These are phyloP conservation scores for Wickerhamiella occidentalis DNA, from an alignment of 805 yeast genomes.

Conservation along the genomic window DNA sequence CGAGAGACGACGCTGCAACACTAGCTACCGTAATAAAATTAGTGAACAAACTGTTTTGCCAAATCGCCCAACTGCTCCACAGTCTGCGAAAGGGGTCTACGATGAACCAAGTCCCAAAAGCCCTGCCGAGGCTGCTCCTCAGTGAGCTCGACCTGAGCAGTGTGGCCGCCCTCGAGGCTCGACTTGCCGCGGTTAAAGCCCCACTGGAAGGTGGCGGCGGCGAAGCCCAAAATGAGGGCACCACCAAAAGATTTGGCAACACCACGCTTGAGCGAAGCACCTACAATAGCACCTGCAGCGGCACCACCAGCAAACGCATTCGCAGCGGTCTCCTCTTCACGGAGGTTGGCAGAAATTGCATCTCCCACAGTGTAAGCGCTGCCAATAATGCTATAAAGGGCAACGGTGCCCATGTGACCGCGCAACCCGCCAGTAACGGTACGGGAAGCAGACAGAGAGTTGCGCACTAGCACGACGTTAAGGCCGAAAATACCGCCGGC, in stretches of 20 bases:
- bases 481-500: conserved; percentile 37
- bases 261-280: conserved; percentile 26
- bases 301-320: conserved; percentile 42
- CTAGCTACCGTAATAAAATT: conserved; percentile 10
- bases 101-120: conserved; percentile 69
- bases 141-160: conserved; percentile 30
- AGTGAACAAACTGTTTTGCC: conserved; percentile 23
- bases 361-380: conserved; percentile 35
- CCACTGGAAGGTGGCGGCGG: conserved; percentile 34
- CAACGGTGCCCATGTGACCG: conserved; percentile 23
- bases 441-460: conserved; percentile 24
- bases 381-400: conserved; percentile 36
- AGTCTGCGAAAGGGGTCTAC: conserved; percentile 74
- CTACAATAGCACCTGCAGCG: conserved; percentile 36
- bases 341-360: conserved; percentile 42
- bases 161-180: conserved; percentile 21
- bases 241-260: conserved; percentile 36
- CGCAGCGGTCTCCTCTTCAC: conserved; percentile 51
- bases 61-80: conserved; percentile 54
- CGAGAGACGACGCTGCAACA: no score
- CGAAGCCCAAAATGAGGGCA: conserved; percentile 34
- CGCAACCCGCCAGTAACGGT: conserved; percentile 25
- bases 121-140: conserved; percentile 36
- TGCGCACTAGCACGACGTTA: conserved; percentile 36
- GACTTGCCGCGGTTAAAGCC: conserved; percentile 25